Percentiles rank a stretch among this genome's conserved stretches.
Evolutionary conservation across 768 basidiomycete species (phyloP).

Genomic region (Lactarius indigo): DNA sequence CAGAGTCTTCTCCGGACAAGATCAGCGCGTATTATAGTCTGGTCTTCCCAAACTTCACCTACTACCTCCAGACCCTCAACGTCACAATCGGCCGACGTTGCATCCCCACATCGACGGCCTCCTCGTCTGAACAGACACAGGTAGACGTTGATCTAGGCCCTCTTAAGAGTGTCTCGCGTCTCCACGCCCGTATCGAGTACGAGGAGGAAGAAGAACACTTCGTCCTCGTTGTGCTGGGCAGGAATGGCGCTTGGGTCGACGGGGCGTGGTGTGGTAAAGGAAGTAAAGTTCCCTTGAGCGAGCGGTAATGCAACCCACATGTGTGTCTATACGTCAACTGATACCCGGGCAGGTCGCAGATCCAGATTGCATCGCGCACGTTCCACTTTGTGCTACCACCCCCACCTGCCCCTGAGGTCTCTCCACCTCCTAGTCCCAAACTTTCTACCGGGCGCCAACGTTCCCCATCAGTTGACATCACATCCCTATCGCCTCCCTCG

Average conservation of each 20-base stretch:
- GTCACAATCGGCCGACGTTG: constrained; percentile 93
- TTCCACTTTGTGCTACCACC: constrained; percentile 97
- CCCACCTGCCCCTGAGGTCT: constrained; percentile 72
- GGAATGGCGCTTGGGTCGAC: constrained; percentile 98
- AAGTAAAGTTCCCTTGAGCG: constrained; percentile 77
- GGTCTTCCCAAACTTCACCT: constrained; percentile 91
- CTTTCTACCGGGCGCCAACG: constrained; percentile 60
- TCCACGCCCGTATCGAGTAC: constrained; percentile 94
- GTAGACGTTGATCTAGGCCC: constrained; percentile 93
- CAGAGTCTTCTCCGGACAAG: constrained; percentile 53
- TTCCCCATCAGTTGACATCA: constrained; percentile 81
- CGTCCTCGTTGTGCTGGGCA: constrained; percentile 85
- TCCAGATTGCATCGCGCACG: constrained; percentile 95
- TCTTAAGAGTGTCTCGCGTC: constrained; percentile 94
- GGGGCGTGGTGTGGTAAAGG: constrained; percentile 94
- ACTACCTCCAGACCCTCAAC: constrained; percentile 93
- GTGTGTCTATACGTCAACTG: constrained; percentile 24
- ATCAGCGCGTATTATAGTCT: constrained; percentile 93
- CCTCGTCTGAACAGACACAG: constrained; percentile 52
- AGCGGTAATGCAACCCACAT: constrained; percentile 51
- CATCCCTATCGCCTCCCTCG: constrained; percentile 67
- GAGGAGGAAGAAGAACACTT: constrained; percentile 88
- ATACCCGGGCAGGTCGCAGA: constrained; percentile 64
- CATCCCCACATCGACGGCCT: constrained; percentile 54
- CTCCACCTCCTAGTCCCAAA: constrained; percentile 74